Evolutionary conservation across 352 stramenopile genomes (phyloP), one percentile per base, ranked within the genome.

Genomic region (Globisporangium abappressorium): DNA sequence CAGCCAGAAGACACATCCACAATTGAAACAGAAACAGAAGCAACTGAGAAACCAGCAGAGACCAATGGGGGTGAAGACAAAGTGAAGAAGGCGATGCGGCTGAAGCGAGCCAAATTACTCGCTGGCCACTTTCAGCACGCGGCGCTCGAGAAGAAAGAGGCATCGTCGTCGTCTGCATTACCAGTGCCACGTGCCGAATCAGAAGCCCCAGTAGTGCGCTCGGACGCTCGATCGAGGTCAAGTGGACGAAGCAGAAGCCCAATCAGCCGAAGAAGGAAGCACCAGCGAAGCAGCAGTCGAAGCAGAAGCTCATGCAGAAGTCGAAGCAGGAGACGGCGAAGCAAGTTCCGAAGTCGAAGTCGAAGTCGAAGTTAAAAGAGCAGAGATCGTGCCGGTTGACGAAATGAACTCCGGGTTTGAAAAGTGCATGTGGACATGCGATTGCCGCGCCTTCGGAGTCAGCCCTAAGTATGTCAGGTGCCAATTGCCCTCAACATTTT

Each of bases 31-130:
- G 68, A 47, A 57, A 14, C 24, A 64, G 4, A 14, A 65, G 41
- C 2, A 51, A 11, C 0, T 12, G 43, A 30, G 64, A 30, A 15
- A 49, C 60, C 5, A 46, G 43, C 18, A 11, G 63, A 65, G 28
- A 59, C 66, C 6, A 38, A 57, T 20, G 38, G 38, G 18, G 47
- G 7, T 11, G 20, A 14, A 14, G 28, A 46, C 2, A 24, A 49
- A 22, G 33, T 54, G 53, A 73, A 66, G 36, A 55, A 68, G 26
- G 69, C 58, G 33, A 69, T 69, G 69, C 69, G 69, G 3, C 51
- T 74, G 49, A 53, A 62, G 26, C 69, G 69, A 30, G 69, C 65
- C 28, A 74, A 74, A 34, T 30, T 58, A 7, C 59, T 74, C 11
- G 69, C 65, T 2, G 55, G 41, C 14, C 58, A 74, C 49, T 74